Conservation (phyloP, 139 green algal species). For the Micromonas commoda region DNA sequence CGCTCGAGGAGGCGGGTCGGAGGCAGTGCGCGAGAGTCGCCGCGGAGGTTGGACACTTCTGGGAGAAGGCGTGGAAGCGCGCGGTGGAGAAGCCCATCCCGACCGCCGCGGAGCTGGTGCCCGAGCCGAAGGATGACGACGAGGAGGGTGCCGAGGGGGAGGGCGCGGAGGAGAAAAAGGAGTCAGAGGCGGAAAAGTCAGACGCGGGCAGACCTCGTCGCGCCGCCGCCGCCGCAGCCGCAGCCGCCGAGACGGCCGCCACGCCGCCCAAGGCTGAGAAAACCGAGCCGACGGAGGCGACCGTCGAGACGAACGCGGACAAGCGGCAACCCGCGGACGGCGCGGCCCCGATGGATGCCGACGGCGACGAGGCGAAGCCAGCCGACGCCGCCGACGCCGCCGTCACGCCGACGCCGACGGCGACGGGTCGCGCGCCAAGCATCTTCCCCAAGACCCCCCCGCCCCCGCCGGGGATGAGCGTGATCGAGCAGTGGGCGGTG, state of each 20-base stretch:
- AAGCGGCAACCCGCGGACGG: background rate
- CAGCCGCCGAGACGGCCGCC: background rate
- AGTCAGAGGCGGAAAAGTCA: background rate
- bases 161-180: background rate
- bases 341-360: too few relatives aligned
- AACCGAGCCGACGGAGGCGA: too few relatives aligned
- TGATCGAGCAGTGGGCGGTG: background rate
- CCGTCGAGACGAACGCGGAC: background rate
- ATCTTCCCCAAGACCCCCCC: background rate
- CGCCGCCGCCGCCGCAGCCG: background rate
- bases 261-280: background rate
- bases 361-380: background rate
- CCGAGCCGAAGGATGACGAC: background rate
- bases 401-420: background rate
- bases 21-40: background rate
- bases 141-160: background rate
- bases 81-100: constrained; percentile 3
- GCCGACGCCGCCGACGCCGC: too few relatives aligned
- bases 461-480: background rate
- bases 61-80: background rate
- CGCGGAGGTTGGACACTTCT: background rate
- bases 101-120: background rate
- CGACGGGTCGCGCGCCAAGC: background rate
- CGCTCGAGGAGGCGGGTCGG: background rate
- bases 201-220: background rate